Evolutionary conservation across 495 filamentous ascomycete genomes (phyloP).

Genomic region (Xylaria flabelliformis): DNA sequence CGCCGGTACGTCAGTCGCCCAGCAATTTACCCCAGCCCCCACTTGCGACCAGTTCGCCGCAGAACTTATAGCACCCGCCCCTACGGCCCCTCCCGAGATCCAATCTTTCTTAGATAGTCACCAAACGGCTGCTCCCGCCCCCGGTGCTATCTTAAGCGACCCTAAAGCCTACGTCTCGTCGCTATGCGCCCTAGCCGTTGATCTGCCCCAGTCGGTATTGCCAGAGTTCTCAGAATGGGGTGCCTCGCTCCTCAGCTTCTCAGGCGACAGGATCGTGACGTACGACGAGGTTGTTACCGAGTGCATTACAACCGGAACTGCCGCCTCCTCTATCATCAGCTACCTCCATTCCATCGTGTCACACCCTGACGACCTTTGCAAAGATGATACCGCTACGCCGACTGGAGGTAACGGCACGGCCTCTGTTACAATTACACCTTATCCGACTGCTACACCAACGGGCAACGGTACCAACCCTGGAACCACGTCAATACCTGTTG

Average conservation of each 20-base stretch:
- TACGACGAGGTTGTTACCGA: constrained; percentile 3
- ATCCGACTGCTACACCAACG: constrained; percentile 6
- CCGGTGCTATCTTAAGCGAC: not conserved
- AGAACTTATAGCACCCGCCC: not conserved
- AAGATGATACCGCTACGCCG: not conserved
- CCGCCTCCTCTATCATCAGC: constrained; percentile 13
- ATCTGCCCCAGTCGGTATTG: not conserved
- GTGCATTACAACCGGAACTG: constrained; percentile 1
- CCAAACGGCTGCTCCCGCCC: not conserved
- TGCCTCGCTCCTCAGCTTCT: not conserved
- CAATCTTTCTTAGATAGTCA: not conserved
- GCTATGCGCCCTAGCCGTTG: not conserved
- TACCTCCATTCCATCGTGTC: constrained; percentile 4
- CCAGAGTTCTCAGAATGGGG: not conserved
- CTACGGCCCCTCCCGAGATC: not conserved
- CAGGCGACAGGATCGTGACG: not conserved
- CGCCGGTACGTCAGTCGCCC: not conserved
- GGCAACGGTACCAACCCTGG: not conserved
- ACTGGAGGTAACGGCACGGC: not conserved
- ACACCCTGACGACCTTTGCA: not conserved
- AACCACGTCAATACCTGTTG: not conserved
- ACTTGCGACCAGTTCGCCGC: not conserved
- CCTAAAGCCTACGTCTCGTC: not conserved
- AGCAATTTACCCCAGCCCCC: not conserved
- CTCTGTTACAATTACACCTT: not conserved